Evolutionary conservation across 1,284 basidiomycete genomes (phyloP).

Genomic region (Anthracocystis walkeri): DNA sequence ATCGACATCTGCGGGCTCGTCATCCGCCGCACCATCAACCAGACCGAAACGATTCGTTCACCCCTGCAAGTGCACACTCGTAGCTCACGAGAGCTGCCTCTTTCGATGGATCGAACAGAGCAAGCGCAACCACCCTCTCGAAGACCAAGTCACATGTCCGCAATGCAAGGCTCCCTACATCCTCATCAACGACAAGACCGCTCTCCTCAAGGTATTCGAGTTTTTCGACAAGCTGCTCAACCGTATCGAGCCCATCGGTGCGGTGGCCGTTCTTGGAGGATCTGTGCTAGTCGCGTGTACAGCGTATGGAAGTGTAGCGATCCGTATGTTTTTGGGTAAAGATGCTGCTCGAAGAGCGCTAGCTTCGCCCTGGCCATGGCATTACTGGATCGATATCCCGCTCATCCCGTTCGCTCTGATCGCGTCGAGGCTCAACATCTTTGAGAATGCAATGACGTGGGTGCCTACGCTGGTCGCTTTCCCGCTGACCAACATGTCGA

Average conservation of each 20-base stretch:
- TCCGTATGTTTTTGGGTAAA: conserved; percentile 55
- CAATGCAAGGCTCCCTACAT: conserved; percentile 56
- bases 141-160: conserved; percentile 51
- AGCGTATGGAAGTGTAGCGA: conserved; percentile 56
- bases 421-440: conserved; percentile 52
- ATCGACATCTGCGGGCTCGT: not conserved
- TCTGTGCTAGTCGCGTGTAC: conserved; percentile 47
- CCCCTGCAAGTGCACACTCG: conserved; percentile 63
- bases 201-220: conserved; percentile 45
- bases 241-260: conserved; percentile 39
- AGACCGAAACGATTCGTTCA: conserved; percentile 53
- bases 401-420: conserved; percentile 65
- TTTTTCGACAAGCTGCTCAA: conserved; percentile 39
- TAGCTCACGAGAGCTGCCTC: conserved; percentile 61
- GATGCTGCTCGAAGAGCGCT: conserved; percentile 46
- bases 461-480: conserved; percentile 57
- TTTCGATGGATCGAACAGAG: conserved; percentile 59
- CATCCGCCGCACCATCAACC: not conserved
- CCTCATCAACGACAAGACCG: conserved; percentile 50
- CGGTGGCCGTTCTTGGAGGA: conserved; percentile 28
- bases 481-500: conserved; percentile 41
- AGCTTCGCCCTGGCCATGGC: conserved; percentile 58
- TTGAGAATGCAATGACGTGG: conserved; percentile 62
- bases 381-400: conserved; percentile 66
- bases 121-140: conserved; percentile 32